Percentiles rank a stretch among this genome's conserved stretches.
phyloP scores from a whole-genome alignment of 139 green algal genomes.

The Coelastrella sp. region DNA sequence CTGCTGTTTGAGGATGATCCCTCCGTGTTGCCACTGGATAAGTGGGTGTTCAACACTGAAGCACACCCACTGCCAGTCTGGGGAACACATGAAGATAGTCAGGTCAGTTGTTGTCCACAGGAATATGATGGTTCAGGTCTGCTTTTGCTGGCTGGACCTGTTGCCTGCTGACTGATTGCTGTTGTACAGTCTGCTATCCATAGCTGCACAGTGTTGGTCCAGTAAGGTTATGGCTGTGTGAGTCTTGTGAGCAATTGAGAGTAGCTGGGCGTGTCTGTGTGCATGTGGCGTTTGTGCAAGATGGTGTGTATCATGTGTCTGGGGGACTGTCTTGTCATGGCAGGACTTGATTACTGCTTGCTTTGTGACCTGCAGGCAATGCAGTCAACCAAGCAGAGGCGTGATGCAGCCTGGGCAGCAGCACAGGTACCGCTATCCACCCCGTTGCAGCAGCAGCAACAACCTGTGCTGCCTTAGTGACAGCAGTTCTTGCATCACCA shows the following conservation, averaged over 20 bases:
- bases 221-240: no score
- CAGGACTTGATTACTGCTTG: background rate
- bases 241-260: no score
- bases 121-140: no score
- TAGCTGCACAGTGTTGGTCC: no score
- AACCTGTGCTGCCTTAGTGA: no score
- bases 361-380: background rate
- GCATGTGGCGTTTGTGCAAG: background rate
- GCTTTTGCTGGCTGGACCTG: no score
- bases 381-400: background rate
- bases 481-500: no score
- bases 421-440: no score
- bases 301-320: background rate
- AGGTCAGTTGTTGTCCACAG: background rate
- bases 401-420: background rate
- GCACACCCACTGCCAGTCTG: conserved; percentile 83
- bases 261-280: no score
- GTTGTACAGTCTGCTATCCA: no score
- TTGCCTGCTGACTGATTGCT: no score
- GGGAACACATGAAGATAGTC: conserved; percentile 53
- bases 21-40: conserved; percentile 75
- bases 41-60: conserved; percentile 94
- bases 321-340: background rate
- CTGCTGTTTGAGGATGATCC: conserved; percentile 81
- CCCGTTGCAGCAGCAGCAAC: no score